A percentile compares a stretch with the other conserved stretches of the same genome.
Evolutionary conservation across 371 early-diverging fungal species (phyloP).

Genomic region (Lichtheimia ornata): DNA sequence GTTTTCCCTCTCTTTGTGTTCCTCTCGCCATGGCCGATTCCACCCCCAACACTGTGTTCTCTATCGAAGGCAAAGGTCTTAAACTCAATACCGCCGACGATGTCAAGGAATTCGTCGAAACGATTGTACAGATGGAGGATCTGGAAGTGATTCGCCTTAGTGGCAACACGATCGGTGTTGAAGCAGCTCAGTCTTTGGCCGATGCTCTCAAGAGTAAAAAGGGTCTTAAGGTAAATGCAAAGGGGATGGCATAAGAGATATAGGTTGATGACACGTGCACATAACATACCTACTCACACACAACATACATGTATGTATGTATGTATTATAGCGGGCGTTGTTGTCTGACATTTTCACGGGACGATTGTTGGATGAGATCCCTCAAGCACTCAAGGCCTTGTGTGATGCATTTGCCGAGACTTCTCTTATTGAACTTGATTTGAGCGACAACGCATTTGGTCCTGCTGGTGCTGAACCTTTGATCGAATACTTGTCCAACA

Average conservation of each 20-base stretch:
- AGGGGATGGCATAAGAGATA: neutral
- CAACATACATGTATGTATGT: no score
- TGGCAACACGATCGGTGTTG: constrained; percentile 95
- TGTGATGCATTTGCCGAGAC: constrained; percentile 82
- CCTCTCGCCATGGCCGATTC: neutral
- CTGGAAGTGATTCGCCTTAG: constrained; percentile 79
- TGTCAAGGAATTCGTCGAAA: constrained; percentile 73
- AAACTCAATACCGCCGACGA: constrained; percentile 87
- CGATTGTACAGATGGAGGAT: constrained; percentile 63
- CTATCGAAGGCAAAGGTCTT: constrained; percentile 67
- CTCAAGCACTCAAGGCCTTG: constrained; percentile 78
- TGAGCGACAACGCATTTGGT: constrained; percentile 98
- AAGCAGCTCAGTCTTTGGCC: constrained; percentile 85
- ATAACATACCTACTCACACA: neutral
- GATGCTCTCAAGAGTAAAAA: constrained; percentile 69
- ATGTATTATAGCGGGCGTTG: constrained; percentile 49
- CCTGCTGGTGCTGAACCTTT: constrained; percentile 92
- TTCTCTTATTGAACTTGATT: constrained; percentile 77
- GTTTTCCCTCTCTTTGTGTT: neutral
- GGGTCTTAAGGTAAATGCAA: constrained; percentile 65
- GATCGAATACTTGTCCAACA: constrained; percentile 80
- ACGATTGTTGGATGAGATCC: constrained; percentile 89
- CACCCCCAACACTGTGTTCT: constrained; percentile 51
- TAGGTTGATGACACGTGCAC: neutral
- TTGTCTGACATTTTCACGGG: constrained; percentile 94